Evolutionary conservation across 179 eudicot species (phyloP).

Genomic region (Beta lomatogona): DNA sequence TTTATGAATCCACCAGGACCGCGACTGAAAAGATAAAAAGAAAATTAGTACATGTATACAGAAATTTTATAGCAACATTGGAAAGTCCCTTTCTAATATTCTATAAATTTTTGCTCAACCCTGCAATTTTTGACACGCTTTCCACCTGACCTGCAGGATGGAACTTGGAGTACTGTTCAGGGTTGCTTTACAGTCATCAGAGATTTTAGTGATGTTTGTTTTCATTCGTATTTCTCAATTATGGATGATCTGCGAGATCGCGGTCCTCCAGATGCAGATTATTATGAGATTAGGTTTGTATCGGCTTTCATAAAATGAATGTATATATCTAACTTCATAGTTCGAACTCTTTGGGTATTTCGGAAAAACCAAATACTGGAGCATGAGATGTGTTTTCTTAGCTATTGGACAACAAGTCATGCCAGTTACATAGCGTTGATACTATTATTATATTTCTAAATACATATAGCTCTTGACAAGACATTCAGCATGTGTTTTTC

Average conservation of each 20-base stretch:
- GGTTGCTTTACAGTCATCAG: conserved; percentile 62
- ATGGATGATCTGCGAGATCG: conserved; percentile 72
- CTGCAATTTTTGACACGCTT: conserved; percentile 3
- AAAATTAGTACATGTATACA: not conserved
- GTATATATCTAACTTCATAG: not conserved
- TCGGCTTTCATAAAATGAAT: not conserved
- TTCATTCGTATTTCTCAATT: conserved; percentile 74
- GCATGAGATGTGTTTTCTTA: not conserved
- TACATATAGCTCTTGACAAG: not conserved
- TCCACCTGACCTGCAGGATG: conserved; percentile 57
- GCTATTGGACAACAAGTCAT: not conserved
- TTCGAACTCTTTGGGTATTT: not conserved
- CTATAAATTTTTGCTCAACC: not conserved
- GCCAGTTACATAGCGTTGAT: not conserved
- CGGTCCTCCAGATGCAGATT: conserved; percentile 59
- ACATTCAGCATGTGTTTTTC: not conserved
- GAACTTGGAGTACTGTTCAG: conserved; percentile 71
- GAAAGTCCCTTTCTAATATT: not conserved
- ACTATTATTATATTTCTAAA: not conserved
- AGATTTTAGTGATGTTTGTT: conserved; percentile 77
- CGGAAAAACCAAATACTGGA: not conserved
- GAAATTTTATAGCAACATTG: not conserved
- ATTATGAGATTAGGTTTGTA: conserved; percentile 79
- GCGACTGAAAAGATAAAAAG: not conserved
- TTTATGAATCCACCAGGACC: not conserved